phyloP scores from a whole-genome alignment of 2,329 filamentous ascomycete genomes.

The Berkeleyomyces rouxiae region DNA sequence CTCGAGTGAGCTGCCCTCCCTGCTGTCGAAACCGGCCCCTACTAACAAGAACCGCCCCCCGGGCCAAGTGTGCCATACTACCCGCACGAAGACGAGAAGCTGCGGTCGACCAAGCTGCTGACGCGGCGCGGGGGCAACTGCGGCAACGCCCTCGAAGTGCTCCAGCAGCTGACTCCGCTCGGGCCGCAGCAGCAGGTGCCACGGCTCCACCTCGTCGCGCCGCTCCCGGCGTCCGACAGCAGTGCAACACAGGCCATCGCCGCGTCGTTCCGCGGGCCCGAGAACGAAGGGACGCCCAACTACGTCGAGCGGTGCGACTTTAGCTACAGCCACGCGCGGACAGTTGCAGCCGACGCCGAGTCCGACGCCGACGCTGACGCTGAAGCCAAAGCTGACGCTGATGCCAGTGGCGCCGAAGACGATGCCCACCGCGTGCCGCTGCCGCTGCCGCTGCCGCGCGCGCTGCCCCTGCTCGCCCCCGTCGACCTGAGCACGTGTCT shows the following conservation, averaged over 20 bases:
- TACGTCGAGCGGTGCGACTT: background rate
- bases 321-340: background rate
- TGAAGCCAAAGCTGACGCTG: background rate
- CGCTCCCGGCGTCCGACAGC: constrained; percentile 37
- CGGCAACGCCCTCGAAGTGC: constrained; percentile 53
- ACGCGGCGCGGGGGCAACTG: constrained; percentile 56
- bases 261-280: background rate
- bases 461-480: background rate
- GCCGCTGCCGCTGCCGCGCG: constrained; percentile 9
- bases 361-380: background rate
- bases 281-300: background rate
- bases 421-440: background rate
- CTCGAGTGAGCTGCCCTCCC: constrained; percentile 33
- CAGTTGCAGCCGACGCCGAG: background rate
- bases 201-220: constrained; percentile 29
- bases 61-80: constrained; percentile 42
- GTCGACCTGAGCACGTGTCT: constrained; percentile 41
- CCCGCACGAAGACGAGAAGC: constrained; percentile 54
- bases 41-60: constrained; percentile 12
- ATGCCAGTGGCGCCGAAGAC: background rate
- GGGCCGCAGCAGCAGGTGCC: background rate
- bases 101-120: constrained; percentile 43
- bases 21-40: background rate
- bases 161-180: constrained; percentile 40
- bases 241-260: constrained; percentile 24